Percentiles rank a stretch among this genome's conserved stretches.
Evolutionary conservation across 2,329 filamentous ascomycete genomes (phyloP).

Genomic region (Neospermospora avenae): DNA sequence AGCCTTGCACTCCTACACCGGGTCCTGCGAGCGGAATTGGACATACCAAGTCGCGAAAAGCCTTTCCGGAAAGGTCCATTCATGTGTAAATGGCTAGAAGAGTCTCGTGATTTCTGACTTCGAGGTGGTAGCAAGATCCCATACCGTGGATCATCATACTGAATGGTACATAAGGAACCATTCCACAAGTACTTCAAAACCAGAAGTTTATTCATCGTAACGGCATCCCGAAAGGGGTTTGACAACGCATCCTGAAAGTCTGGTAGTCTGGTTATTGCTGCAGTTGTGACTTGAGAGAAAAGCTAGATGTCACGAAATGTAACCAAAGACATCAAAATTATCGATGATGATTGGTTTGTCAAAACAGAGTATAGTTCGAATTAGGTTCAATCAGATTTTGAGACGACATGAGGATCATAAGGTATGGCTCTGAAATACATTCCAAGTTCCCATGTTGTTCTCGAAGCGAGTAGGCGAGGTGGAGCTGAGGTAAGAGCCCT

Average conservation of each 20-base stretch:
- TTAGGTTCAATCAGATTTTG: too few relatives aligned
- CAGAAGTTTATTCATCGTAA: not conserved
- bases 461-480: too few relatives aligned
- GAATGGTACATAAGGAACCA: conserved; percentile 7
- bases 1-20: conserved; percentile 8
- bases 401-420: too few relatives aligned
- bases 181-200: conserved; percentile 7
- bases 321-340: too few relatives aligned
- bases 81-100: not conserved
- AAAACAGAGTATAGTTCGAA: too few relatives aligned
- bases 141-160: not conserved
- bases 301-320: too few relatives aligned
- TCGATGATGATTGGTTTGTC: too few relatives aligned
- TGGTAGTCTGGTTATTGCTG: too few relatives aligned
- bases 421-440: too few relatives aligned
- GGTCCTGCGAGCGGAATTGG: conserved; percentile 1
- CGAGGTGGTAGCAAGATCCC: not conserved
- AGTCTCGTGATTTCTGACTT: not conserved
- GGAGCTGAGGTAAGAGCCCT: not conserved
- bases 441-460: not conserved
- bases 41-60: conserved; percentile 3
- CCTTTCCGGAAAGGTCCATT: conserved; percentile 8
- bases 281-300: not conserved
- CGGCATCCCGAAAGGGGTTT: conserved; percentile 7
- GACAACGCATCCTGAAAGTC: not conserved